Conservation (phyloP, 1,284 basidiomycete genomes). For the Trametes hirsuta region DNA sequence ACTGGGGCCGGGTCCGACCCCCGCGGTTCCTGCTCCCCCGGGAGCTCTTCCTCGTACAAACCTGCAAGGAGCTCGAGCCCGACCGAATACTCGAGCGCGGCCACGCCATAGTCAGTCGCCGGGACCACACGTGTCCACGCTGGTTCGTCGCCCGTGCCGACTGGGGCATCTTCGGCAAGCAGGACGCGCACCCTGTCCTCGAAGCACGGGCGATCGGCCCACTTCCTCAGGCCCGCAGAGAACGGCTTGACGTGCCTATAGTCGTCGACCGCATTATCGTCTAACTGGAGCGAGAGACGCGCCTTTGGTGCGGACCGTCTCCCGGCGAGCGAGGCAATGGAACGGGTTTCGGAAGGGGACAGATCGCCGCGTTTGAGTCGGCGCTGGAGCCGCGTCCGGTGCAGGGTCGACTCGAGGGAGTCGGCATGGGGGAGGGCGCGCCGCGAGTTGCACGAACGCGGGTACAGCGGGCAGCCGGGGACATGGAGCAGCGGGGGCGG, state of each 20-base stretch:
- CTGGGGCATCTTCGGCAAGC: constrained; percentile 41
- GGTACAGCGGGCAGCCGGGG: constrained; percentile 52
- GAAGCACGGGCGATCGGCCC: constrained; percentile 74
- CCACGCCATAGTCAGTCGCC: constrained; percentile 61
- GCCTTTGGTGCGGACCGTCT: constrained; percentile 37
- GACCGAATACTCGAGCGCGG: constrained; percentile 72
- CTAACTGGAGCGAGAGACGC: constrained; percentile 39
- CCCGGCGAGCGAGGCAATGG: constrained; percentile 52
- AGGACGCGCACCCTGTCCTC: constrained; percentile 69
- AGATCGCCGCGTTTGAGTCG: constrained; percentile 46
- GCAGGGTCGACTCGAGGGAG: constrained; percentile 49
- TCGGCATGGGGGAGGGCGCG: constrained; percentile 41
- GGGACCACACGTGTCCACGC: constrained; percentile 43
- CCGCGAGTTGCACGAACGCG: constrained; percentile 59
- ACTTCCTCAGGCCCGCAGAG: constrained; percentile 63
- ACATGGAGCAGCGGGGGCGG: constrained; percentile 57
- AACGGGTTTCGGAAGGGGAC: constrained; percentile 47
- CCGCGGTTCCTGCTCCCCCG: constrained; percentile 11
- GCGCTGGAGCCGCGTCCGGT: constrained; percentile 53
- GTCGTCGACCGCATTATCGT: constrained; percentile 47
- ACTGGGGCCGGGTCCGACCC: constrained; percentile 12
- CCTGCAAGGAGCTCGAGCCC: constrained; percentile 63
- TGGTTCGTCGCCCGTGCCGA: constrained; percentile 31
- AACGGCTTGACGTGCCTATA: constrained; percentile 42
- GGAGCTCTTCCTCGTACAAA: constrained; percentile 29